phyloP scores from a whole-genome alignment of 495 filamentous ascomycete genomes.

The Lineolata rhizophorae region DNA sequence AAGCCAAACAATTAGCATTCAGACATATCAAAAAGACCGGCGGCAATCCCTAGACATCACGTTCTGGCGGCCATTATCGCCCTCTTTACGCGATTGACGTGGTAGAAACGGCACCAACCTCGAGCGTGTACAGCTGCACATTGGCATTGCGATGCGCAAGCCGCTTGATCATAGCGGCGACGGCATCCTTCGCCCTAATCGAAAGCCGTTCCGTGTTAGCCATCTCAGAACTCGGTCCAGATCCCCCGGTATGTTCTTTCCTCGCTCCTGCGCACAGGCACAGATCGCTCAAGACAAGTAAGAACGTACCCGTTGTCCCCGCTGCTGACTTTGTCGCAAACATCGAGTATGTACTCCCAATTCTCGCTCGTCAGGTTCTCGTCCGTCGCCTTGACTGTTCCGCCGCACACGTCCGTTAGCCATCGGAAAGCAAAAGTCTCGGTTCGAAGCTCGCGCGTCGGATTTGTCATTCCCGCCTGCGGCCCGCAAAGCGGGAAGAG shows the following conservation, averaged over 20 bases:
- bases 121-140: conserved; percentile 95
- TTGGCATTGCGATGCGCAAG: conserved; percentile 95
- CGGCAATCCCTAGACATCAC: too few relatives aligned
- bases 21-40: too few relatives aligned
- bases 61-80: too few relatives aligned
- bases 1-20: too few relatives aligned
- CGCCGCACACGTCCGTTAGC: not conserved
- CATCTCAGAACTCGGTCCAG: not conserved
- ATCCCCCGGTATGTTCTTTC: conserved; percentile 31
- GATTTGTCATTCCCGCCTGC: not conserved
- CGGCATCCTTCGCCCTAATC: conserved; percentile 67
- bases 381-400: conserved; percentile 92
- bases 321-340: conserved; percentile 71
- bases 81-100: not conserved
- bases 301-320: conserved; percentile 47
- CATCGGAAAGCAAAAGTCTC: not conserved
- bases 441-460: not conserved
- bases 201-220: conserved; percentile 2
- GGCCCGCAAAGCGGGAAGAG: too few relatives aligned
- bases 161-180: conserved; percentile 85
- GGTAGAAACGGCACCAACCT: conserved; percentile 33
- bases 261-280: conserved; percentile 26
- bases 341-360: conserved; percentile 97
- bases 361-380: conserved; percentile 97
- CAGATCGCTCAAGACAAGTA: too few relatives aligned